Evolutionary conservation across 164 flowering plant species (phyloP).

Genomic region (Amborella trichopoda): DNA sequence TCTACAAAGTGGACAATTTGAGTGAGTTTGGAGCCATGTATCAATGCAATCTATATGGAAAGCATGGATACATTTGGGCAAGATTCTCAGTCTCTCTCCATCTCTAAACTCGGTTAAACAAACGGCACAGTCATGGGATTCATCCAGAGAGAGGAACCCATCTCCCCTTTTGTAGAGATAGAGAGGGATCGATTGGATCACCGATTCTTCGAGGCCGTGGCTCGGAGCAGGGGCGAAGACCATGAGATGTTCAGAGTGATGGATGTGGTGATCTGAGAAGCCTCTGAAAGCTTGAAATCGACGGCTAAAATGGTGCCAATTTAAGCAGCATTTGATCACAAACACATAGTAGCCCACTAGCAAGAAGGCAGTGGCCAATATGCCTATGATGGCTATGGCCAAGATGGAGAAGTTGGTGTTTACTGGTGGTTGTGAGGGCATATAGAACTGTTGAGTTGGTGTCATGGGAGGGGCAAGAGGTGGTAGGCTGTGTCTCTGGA

Average conservation of each 20-base stretch:
- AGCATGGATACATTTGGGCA: constrained; percentile 67
- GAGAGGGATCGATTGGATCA: constrained; percentile 63
- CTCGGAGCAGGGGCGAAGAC: constrained; percentile 19
- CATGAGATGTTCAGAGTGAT: constrained; percentile 21
- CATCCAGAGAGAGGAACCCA: constrained; percentile 4
- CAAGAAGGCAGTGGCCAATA: constrained; percentile 62
- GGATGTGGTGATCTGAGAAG: constrained; percentile 27
- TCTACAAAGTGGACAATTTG: constrained; percentile 91
- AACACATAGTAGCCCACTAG: constrained; percentile 81
- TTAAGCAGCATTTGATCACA: constrained; percentile 86
- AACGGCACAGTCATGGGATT: constrained; percentile 61
- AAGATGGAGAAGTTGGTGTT: constrained; percentile 60
- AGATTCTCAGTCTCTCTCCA: constrained; percentile 57
- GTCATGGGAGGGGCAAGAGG: constrained; percentile 8
- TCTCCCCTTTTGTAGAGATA: constrained; percentile 35
- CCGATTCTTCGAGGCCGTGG: constrained; percentile 62
- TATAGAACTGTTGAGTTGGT: constrained; percentile 11
- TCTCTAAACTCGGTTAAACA: constrained; percentile 77
- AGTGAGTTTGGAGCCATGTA: constrained; percentile 82
- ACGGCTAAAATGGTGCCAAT: constrained; percentile 35
- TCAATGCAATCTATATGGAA: constrained; percentile 95
- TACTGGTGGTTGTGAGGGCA: constrained; percentile 20
- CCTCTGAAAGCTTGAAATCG: constrained; percentile 14
- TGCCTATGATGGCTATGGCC: constrained; percentile 70
- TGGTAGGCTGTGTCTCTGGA: too few species aligned